Conservation (phyloP, 805 yeast species). For the Millerozyma acaciae region DNA sequence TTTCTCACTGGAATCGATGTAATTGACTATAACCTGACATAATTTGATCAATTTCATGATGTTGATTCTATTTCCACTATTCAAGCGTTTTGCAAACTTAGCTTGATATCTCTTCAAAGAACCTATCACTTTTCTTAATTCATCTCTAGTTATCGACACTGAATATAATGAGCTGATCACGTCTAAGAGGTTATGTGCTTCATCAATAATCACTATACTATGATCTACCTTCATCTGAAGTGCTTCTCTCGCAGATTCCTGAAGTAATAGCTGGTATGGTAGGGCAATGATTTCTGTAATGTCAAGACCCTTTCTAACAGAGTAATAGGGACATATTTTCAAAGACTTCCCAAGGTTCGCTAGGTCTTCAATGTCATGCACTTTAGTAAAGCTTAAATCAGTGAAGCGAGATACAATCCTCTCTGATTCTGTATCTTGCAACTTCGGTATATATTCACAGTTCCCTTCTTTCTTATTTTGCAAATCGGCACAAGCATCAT, state of each 20-base stretch:
- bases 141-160: slow-evolving; percentile 47
- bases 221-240: slow-evolving; percentile 56
- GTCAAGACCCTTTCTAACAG: slow-evolving; percentile 53
- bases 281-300: slow-evolving; percentile 72
- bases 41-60: slow-evolving; percentile 60
- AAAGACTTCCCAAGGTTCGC: slow-evolving; percentile 53
- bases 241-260: slow-evolving; percentile 54
- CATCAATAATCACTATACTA: slow-evolving; percentile 78
- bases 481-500: slow-evolving; percentile 76
- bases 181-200: slow-evolving; percentile 86
- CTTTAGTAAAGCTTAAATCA: slow-evolving; percentile 50
- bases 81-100: slow-evolving; percentile 62
- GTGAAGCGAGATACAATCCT: slow-evolving; percentile 41
- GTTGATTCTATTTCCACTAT: slow-evolving; percentile 67
- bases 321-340: slow-evolving; percentile 78
- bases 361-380: slow-evolving; percentile 80
- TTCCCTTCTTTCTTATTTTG: slow-evolving; percentile 37
- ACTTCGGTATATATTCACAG: slow-evolving; percentile 21
- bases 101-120: slow-evolving; percentile 54
- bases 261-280: slow-evolving; percentile 79
- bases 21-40: slow-evolving; percentile 47
- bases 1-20: slow-evolving; percentile 30
- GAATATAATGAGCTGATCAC: slow-evolving; percentile 71
- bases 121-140: slow-evolving; percentile 41
- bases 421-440: slow-evolving; percentile 14